Percentiles rank a stretch among this genome's conserved stretches.
phyloP scores from a whole-genome alignment of 306 rosid species.

The Castanospermum australe region DNA sequence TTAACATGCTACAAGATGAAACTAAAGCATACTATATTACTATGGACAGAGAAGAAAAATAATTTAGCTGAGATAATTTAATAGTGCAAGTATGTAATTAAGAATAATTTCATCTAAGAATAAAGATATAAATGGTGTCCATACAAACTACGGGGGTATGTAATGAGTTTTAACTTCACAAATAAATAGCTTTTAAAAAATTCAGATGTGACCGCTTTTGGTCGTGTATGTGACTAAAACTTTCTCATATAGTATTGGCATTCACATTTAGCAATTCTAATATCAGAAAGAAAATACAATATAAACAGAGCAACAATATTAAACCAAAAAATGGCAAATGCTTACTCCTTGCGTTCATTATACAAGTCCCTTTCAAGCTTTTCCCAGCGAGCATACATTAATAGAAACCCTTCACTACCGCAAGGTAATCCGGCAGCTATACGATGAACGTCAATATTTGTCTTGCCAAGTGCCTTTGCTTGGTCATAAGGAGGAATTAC shows the following conservation, averaged over 20 bases:
- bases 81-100: neutral
- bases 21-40: conserved; percentile 8
- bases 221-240: conserved; percentile 4
- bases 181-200: conserved; percentile 1
- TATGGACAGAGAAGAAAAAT: neutral
- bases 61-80: neutral
- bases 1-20: neutral
- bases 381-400: conserved; percentile 98
- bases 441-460: conserved; percentile 87
- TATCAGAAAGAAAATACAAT: neutral
- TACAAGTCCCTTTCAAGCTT: conserved; percentile 93
- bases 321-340: conserved; percentile 17
- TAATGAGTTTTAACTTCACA: conserved; percentile 4
- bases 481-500: conserved; percentile 91
- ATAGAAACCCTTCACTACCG: conserved; percentile 95
- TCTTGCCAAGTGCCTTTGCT: conserved; percentile 98
- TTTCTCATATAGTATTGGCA: neutral
- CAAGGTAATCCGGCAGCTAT: conserved; percentile 98
- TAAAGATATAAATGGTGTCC: neutral
- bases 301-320: conserved; percentile 4
- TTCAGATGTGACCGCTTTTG: neutral
- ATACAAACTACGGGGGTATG: neutral
- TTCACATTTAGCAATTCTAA: neutral
- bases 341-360: conserved; percentile 92
- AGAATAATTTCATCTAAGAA: neutral